Evolutionary conservation across 2,329 filamentous ascomycete species (phyloP).

Genomic region (Monosporascus sp.): DNA sequence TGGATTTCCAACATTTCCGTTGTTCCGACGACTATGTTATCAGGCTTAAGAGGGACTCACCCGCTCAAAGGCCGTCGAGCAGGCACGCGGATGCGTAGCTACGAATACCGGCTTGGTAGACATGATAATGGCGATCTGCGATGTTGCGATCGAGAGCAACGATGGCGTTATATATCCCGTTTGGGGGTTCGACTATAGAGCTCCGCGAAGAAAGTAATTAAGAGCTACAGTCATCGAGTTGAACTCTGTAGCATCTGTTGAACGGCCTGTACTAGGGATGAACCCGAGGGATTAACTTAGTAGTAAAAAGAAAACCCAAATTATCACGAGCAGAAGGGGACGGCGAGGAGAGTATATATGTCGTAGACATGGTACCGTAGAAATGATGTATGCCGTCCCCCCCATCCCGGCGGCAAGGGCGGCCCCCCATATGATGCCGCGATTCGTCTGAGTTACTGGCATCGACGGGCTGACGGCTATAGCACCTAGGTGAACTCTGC

Average conservation of each 20-base stretch:
- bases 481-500: not conserved
- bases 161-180: slow-evolving; percentile 10
- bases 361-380: too few relatives aligned
- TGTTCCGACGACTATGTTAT: slow-evolving; percentile 1
- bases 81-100: slow-evolving; percentile 88
- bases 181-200: slow-evolving; percentile 15
- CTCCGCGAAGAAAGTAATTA: slow-evolving; percentile 26
- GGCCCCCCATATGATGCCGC: not conserved
- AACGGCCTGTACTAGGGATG: too few relatives aligned
- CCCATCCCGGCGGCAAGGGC: not conserved
- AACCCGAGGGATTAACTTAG: too few relatives aligned
- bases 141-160: slow-evolving; percentile 19
- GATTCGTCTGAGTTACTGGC: not conserved
- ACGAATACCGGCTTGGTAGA: slow-evolving; percentile 81
- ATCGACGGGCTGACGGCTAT: not conserved
- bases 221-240: slow-evolving; percentile 16
- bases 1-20: not conserved
- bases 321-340: too few relatives aligned
- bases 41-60: slow-evolving; percentile 39
- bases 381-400: not conserved
- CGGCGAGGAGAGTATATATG: too few relatives aligned
- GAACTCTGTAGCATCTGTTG: slow-evolving; percentile 15
- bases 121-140: slow-evolving; percentile 40
- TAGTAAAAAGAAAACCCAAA: too few relatives aligned
- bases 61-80: slow-evolving; percentile 94